These are phyloP conservation scores for Trametes coccinea DNA, from an alignment of 768 basidiomycete genomes.

Conservation along the genomic window DNA sequence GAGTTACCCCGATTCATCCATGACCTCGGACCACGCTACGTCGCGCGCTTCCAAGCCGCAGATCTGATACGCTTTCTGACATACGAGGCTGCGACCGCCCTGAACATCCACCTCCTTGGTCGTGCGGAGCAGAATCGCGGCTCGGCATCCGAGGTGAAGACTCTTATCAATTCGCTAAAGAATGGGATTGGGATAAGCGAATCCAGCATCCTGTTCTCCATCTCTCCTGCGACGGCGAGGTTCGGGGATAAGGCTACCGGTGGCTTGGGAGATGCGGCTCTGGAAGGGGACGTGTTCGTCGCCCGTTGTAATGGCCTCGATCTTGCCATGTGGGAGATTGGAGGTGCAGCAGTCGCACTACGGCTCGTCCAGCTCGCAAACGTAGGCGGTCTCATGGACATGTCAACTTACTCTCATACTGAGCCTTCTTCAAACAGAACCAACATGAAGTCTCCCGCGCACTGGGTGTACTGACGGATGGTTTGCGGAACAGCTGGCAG, in stretches of 20 bases:
- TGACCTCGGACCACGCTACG: conserved; percentile 80
- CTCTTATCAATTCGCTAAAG: conserved; percentile 43
- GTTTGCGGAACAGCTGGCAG: conserved; percentile 83
- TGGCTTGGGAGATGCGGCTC: conserved; percentile 14
- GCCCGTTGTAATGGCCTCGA: conserved; percentile 70
- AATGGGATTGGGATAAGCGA: conserved; percentile 48
- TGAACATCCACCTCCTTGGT: conserved; percentile 73
- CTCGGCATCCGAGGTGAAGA: conserved; percentile 30
- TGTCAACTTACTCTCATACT: not conserved
- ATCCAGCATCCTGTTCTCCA: conserved; percentile 39
- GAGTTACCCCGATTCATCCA: conserved; percentile 75
- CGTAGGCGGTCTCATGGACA: conserved; percentile 40
- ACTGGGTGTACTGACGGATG: conserved; percentile 71
- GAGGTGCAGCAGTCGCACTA: conserved; percentile 75
- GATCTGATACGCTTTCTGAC: conserved; percentile 74
- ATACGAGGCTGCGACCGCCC: conserved; percentile 80
- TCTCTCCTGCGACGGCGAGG: conserved; percentile 36
- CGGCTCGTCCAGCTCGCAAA: conserved; percentile 75
- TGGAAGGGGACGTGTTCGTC: conserved; percentile 55
- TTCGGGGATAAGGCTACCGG: conserved; percentile 16
- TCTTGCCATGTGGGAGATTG: conserved; percentile 76
- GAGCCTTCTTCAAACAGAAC: conserved; percentile 45
- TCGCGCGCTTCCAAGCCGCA: conserved; percentile 73
- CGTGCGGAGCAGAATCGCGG: conserved; percentile 38
- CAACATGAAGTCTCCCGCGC: conserved; percentile 76